Evolutionary conservation across 2,329 filamentous ascomycete species (phyloP), one percentile per base, ranked within the genome.

Genomic region (Cyphellophora attinorum): DNA sequence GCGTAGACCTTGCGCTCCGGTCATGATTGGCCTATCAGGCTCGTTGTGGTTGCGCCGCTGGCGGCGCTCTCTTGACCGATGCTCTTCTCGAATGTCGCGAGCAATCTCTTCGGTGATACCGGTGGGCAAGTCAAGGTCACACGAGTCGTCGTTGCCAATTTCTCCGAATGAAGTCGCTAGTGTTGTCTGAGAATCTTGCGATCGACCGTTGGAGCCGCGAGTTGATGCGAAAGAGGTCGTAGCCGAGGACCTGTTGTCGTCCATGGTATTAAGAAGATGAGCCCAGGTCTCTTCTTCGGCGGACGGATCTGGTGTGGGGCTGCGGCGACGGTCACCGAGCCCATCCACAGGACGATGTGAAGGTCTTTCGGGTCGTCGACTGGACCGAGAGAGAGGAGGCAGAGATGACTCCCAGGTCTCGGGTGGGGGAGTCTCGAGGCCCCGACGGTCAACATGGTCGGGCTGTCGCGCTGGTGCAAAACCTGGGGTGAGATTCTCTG

Each of bases 321-420:
- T 93, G 47, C 85, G 76, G 43, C 85, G 75, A 39, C 86, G 81
- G 58, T 94, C 85, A 23, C 85, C 86, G 11, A 94, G 70, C 3
- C 85, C 85, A 56, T 93, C 79, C 2, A 81, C 43, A 33, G 40
- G 37, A 11, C 52, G 46, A 28, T 35, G 38, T 13, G 47, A 25
- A n/a, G 23, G 36, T n/a, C 34, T 34, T 30, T 31, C 17, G 10
- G 38, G 46, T 12, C 40, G 44, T 16, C 37, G 44, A 6, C 42
- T 47, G 14, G 40, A 53, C 42, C 58, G 53, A 19, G 55, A 53
- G 11, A 49, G 35, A 27, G 46, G 44, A 6, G 47, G 47, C 19
- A 45, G 47, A 3, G 39, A 39, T 25, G 31, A 18, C 19, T 40
- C 36, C 27, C 37, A 37, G 11, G 29, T 29, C 31, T 46, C 44